These are phyloP conservation scores for Cystobasidium onofrii DNA, from an alignment of 768 basidiomycete genomes.

Conservation along the genomic window DNA sequence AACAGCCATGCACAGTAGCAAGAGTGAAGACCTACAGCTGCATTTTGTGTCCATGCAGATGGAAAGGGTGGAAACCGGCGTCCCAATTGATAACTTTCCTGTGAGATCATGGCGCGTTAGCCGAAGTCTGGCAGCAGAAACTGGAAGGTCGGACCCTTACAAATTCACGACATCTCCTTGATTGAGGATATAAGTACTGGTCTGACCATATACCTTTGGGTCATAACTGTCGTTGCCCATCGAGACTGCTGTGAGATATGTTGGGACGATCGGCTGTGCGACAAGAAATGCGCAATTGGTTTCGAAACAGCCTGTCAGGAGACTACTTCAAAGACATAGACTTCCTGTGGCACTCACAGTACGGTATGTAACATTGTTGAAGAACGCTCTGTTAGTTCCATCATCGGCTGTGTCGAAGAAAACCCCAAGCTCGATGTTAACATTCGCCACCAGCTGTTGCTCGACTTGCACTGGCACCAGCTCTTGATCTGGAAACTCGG, in stretches of 20 bases:
- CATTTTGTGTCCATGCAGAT: constrained; percentile 60
- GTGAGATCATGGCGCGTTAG: not conserved
- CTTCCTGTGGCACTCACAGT: not conserved
- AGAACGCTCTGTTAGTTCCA: constrained; percentile 74
- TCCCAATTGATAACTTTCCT: constrained; percentile 53
- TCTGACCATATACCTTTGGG: constrained; percentile 67
- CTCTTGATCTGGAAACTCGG: constrained; percentile 55
- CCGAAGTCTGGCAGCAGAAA: too few species aligned
- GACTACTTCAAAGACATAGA: not conserved
- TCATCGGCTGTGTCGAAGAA: constrained; percentile 68
- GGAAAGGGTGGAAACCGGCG: constrained; percentile 74
- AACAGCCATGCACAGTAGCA: too few species aligned
- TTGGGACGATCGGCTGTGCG: constrained; percentile 52
- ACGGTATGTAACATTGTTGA: constrained; percentile 55
- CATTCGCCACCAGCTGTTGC: constrained; percentile 51
- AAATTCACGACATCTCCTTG: constrained; percentile 64
- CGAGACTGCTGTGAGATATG: constrained; percentile 64
- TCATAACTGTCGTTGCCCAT: constrained; percentile 57
- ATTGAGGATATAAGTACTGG: constrained; percentile 59
- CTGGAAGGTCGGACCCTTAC: not conserved
- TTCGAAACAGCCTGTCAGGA: constrained; percentile 11
- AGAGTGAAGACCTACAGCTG: constrained; percentile 50
- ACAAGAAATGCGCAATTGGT: too few species aligned
- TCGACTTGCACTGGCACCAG: constrained; percentile 55
- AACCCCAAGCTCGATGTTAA: constrained; percentile 61